Conservation (phyloP, 805 yeast species). For the Kodamaea restingae region DNA sequence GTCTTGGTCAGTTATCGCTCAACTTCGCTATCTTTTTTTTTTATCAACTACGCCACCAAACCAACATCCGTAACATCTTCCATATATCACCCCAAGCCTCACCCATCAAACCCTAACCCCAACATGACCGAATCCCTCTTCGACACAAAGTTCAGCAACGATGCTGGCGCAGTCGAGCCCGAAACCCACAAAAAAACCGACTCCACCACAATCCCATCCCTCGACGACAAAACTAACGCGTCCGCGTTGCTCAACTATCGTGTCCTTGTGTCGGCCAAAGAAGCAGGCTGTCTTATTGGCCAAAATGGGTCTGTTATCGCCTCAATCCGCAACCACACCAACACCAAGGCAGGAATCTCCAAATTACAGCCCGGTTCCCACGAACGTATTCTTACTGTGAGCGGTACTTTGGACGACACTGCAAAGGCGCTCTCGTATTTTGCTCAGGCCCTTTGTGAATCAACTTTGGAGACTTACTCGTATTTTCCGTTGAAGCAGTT, state of each 20-base stretch:
- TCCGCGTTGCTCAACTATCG: slow-evolving; percentile 40
- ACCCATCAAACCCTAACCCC: background rate
- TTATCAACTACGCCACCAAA: too few species aligned
- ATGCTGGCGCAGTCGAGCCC: background rate
- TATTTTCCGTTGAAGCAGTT: slow-evolving; percentile 60
- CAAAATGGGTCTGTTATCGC: slow-evolving; percentile 78
- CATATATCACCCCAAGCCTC: background rate
- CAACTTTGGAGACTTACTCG: slow-evolving; percentile 38
- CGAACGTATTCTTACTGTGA: slow-evolving; percentile 76
- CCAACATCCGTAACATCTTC: background rate
- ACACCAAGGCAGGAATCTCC: slow-evolving; percentile 83
- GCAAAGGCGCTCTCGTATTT: slow-evolving; percentile 68
- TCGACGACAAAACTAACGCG: slow-evolving; percentile 23
- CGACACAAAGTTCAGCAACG: slow-evolving; percentile 16
- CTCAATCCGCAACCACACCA: slow-evolving; percentile 65
- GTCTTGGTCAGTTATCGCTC: too few species aligned
- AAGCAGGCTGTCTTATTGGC: slow-evolving; percentile 89
- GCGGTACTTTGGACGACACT: slow-evolving; percentile 67
- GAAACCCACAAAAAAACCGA: slow-evolving; percentile 1
- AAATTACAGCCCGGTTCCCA: slow-evolving; percentile 74
- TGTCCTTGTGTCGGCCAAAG: slow-evolving; percentile 74
- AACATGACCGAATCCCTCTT: slow-evolving; percentile 32
- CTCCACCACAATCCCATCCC: slow-evolving; percentile 20
- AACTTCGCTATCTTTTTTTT: too few species aligned
- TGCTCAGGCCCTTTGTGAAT: slow-evolving; percentile 57